Evolutionary conservation across 1,284 basidiomycete genomes (phyloP).

Genomic region (Inonotus obliquus): DNA sequence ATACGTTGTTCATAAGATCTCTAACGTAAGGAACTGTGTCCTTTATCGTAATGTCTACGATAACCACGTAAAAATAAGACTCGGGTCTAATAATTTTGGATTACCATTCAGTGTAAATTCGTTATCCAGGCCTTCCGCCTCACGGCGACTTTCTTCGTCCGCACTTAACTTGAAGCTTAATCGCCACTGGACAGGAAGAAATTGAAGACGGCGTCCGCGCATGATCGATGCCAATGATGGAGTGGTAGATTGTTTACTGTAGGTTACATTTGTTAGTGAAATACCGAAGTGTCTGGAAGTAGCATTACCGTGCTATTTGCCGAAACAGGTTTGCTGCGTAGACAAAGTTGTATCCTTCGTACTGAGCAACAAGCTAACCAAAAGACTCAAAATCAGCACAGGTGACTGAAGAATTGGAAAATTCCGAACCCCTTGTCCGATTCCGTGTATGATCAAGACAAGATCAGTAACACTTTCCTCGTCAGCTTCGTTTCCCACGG

Average conservation of each 20-base stretch:
- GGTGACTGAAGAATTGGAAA: neutral
- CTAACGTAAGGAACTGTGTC: conserved; percentile 40
- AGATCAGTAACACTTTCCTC: conserved; percentile 39
- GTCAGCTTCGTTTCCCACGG: conserved; percentile 21
- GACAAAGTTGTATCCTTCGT: conserved; percentile 44
- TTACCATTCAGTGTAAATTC: conserved; percentile 36
- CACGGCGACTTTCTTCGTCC: conserved; percentile 35
- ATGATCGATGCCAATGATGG: conserved; percentile 40
- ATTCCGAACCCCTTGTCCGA: conserved; percentile 31
- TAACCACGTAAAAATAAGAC: neutral
- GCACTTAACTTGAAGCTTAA: conserved; percentile 39
- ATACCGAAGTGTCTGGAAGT: neutral
- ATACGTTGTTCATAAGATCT: conserved; percentile 40
- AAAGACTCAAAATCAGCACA: neutral
- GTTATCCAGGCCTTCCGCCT: conserved; percentile 39
- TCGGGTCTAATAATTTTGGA: neutral
- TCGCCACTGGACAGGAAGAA: conserved; percentile 51
- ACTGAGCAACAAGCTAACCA: conserved; percentile 34
- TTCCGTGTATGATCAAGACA: conserved; percentile 43
- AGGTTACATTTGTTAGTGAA: neutral
- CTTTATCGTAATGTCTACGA: conserved; percentile 39
- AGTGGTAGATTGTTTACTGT: conserved; percentile 35
- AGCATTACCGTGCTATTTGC: conserved; percentile 32
- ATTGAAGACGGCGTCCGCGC: conserved; percentile 38
- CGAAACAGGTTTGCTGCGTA: conserved; percentile 43